These are phyloP conservation scores for Pisolithus marmoratus DNA, from an alignment of 768 basidiomycete genomes.

Conservation along the genomic window DNA sequence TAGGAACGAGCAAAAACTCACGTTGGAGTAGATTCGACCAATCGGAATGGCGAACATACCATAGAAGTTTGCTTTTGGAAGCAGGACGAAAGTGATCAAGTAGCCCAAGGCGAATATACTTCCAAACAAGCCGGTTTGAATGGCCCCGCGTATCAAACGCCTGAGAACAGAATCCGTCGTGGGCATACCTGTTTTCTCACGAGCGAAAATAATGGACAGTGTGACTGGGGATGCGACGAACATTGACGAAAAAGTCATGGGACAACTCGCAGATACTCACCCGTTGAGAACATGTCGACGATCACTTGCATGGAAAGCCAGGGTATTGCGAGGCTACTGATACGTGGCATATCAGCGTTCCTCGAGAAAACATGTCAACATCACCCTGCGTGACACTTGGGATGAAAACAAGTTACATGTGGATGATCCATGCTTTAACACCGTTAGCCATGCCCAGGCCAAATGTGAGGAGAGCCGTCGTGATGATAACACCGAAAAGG, in stretches of 20 bases:
- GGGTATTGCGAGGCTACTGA: constrained; percentile 35
- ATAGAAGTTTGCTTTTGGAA: constrained; percentile 27
- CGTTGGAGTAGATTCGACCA: constrained; percentile 39
- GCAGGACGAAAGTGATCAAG: constrained; percentile 31
- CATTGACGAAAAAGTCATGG: neutral
- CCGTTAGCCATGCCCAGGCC: constrained; percentile 41
- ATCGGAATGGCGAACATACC: constrained; percentile 32
- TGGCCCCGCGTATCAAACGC: constrained; percentile 46
- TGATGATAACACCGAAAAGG: constrained; percentile 29
- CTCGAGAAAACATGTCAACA: constrained; percentile 16
- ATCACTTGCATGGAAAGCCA: constrained; percentile 42
- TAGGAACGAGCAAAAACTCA: constrained; percentile 14
- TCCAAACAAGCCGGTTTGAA: constrained; percentile 48
- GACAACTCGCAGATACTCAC: constrained; percentile 16
- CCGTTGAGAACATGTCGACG: constrained; percentile 37
- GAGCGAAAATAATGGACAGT: constrained; percentile 30
- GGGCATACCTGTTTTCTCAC: constrained; percentile 41
- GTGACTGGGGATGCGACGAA: neutral
- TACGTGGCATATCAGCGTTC: constrained; percentile 34
- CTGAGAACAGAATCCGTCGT: constrained; percentile 47
- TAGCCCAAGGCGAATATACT: constrained; percentile 45
- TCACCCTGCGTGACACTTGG: neutral
- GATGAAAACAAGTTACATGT: constrained; percentile 23
- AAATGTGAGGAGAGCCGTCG: constrained; percentile 32
- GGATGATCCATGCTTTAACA: constrained; percentile 37